phyloP scores from a whole-genome alignment of 2,329 filamentous ascomycete genomes.

The Fusarium mundagurra region DNA sequence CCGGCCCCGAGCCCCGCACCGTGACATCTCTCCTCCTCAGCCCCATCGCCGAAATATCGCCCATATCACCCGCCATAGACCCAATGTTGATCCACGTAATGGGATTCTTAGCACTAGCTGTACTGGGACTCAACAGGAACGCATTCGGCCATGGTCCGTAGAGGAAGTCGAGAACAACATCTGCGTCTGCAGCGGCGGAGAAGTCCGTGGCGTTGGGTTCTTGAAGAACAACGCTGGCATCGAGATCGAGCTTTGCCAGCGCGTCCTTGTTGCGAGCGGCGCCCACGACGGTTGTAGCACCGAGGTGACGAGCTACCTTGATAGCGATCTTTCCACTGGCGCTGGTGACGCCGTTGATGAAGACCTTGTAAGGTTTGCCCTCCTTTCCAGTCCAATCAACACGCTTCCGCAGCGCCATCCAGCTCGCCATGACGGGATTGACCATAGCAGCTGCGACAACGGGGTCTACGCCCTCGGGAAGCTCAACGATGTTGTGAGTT shows the following conservation, averaged over 20 bases:
- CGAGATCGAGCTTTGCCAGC: constrained; percentile 55
- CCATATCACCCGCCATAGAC: constrained; percentile 51
- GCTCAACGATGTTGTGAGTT: constrained; percentile 47
- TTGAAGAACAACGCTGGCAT: constrained; percentile 56
- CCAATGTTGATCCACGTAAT: constrained; percentile 66
- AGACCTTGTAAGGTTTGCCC: constrained; percentile 55
- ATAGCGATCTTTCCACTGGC: constrained; percentile 62
- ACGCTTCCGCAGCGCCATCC: constrained; percentile 65
- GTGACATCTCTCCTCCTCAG: constrained; percentile 61
- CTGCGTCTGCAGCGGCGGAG: constrained; percentile 55
- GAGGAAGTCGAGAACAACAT: constrained; percentile 67
- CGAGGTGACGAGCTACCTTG: constrained; percentile 57
- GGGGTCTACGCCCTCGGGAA: constrained; percentile 58
- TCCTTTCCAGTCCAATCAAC: constrained; percentile 44
- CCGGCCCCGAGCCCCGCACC: constrained; percentile 57
- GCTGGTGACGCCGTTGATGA: constrained; percentile 64
- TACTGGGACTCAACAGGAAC: constrained; percentile 53
- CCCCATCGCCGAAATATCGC: constrained; percentile 53
- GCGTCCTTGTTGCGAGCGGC: constrained; percentile 58
- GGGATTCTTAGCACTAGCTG: constrained; percentile 47
- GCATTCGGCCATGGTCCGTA: constrained; percentile 58
- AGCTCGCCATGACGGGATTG: constrained; percentile 65
- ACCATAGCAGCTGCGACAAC: constrained; percentile 61
- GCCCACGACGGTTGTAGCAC: constrained; percentile 61
- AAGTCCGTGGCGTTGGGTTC: constrained; percentile 57